A percentile compares a stretch with the other conserved stretches of the same genome.
Conservation (phyloP, 2,329 filamentous ascomycete species). For the Rhytidhysteron rufulum region DNA sequence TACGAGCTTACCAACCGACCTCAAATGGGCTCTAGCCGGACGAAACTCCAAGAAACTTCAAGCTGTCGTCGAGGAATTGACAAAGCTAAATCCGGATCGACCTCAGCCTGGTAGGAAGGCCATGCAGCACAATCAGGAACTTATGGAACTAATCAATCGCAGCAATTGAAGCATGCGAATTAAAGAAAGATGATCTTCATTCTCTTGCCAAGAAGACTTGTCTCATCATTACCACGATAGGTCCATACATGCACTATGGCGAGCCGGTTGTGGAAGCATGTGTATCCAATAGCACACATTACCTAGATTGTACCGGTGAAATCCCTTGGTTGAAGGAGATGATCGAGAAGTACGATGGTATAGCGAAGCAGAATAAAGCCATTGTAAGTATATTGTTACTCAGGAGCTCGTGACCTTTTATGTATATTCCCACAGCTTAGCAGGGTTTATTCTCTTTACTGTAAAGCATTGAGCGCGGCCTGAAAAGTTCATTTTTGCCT, state of each 20-base stretch:
- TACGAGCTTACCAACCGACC: constrained; percentile 64
- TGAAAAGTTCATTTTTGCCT: too few relatives aligned
- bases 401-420: background rate
- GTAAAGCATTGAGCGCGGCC: too few relatives aligned
- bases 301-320: constrained; percentile 64
- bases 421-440: too few relatives aligned
- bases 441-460: too few relatives aligned
- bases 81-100: constrained; percentile 65
- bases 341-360: constrained; percentile 57
- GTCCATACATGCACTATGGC: constrained; percentile 63
- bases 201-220: constrained; percentile 53
- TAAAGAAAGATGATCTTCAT: constrained; percentile 49
- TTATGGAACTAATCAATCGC: background rate
- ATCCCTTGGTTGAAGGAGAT: constrained; percentile 62
- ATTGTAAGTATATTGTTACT: constrained; percentile 44
- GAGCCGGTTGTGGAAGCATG: constrained; percentile 62
- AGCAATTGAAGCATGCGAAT: constrained; percentile 37
- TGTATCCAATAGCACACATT: constrained; percentile 62
- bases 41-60: constrained; percentile 75
- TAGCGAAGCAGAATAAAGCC: constrained; percentile 56
- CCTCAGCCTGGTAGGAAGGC: constrained; percentile 58
- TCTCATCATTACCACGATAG: constrained; percentile 59
- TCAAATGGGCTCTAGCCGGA: constrained; percentile 86
- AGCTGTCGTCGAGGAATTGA: constrained; percentile 63
- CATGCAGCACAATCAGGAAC: background rate